These are phyloP conservation scores for Penstemon eatonii DNA, from an alignment of 257 asterid species.

Conservation along the genomic window DNA sequence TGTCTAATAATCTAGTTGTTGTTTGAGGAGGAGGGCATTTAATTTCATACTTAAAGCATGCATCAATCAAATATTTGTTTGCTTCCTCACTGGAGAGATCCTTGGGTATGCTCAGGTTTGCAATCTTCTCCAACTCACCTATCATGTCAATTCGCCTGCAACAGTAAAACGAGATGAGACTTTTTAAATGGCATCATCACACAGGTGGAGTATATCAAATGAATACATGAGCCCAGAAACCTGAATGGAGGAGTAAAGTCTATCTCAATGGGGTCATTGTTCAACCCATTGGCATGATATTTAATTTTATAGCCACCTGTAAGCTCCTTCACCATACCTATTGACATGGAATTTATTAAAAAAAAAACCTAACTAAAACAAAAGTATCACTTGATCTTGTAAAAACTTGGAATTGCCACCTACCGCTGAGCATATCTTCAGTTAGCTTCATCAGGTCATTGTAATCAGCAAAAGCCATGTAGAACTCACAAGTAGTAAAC, in stretches of 20 bases:
- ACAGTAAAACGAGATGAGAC: constrained; percentile 5
- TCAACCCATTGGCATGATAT: constrained; percentile 84
- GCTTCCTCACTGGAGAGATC: constrained; percentile 81
- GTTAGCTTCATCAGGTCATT: constrained; percentile 82
- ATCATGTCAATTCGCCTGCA: constrained; percentile 91
- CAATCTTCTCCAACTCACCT: constrained; percentile 82
- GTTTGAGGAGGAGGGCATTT: constrained; percentile 95
- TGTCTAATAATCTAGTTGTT: constrained; percentile 80
- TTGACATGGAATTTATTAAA: constrained; percentile 7
- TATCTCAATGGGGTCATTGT: constrained; percentile 78
- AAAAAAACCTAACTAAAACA: neutral
- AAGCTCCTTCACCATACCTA: constrained; percentile 91
- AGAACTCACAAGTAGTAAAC: constrained; percentile 91
- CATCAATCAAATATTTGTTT: constrained; percentile 66
- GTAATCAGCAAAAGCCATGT: constrained; percentile 91
- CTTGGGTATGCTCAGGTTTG: constrained; percentile 73
- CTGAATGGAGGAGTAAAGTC: constrained; percentile 99
- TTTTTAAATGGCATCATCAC: neutral
- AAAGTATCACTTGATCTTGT: constrained; percentile 17
- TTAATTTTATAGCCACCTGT: constrained; percentile 81
- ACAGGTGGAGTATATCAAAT: neutral
- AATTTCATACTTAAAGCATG: constrained; percentile 69
- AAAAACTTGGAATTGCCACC: constrained; percentile 25
- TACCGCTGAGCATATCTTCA: constrained; percentile 73
- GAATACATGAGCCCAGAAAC: constrained; percentile 31